Evolutionary conservation across 1,284 basidiomycete species (phyloP).

Genomic region (Cystobasidiaceae sp.): DNA sequence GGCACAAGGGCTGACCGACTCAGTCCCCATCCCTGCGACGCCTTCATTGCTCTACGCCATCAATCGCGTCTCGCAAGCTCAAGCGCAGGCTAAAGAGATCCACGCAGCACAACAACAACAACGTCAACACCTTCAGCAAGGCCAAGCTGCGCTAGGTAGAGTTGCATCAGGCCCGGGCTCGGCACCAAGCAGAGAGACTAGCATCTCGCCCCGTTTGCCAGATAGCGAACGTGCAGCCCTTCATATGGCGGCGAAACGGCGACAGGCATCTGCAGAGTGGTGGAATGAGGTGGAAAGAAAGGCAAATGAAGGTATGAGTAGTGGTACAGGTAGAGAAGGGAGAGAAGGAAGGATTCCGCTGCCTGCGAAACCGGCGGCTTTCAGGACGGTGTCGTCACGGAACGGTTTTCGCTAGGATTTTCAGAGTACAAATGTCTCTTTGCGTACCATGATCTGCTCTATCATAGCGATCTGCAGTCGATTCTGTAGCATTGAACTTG

Average conservation of each 20-base stretch:
- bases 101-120: not conserved
- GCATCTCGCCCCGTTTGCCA: not conserved
- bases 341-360: too few relatives aligned
- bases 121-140: not conserved
- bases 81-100: constrained; percentile 19
- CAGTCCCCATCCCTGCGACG: constrained; percentile 25
- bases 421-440: too few relatives aligned
- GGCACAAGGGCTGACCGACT: not conserved
- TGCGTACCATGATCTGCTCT: too few relatives aligned
- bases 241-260: constrained; percentile 6
- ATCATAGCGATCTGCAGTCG: too few relatives aligned
- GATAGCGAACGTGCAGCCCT: constrained; percentile 9
- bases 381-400: too few relatives aligned
- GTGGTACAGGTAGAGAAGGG: too few relatives aligned
- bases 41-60: constrained; percentile 30
- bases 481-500: too few relatives aligned
- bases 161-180: too few relatives aligned
- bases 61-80: constrained; percentile 24
- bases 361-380: too few relatives aligned
- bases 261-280: constrained; percentile 22
- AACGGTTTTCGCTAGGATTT: too few relatives aligned
- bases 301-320: constrained; percentile 14
- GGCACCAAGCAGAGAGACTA: not conserved
- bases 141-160: not conserved
- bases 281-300: constrained; percentile 23